Evolutionary conservation across 2,329 filamentous ascomycete genomes (phyloP), one percentile per base, ranked within the genome.

Genomic region (Diaporthe ampelina): DNA sequence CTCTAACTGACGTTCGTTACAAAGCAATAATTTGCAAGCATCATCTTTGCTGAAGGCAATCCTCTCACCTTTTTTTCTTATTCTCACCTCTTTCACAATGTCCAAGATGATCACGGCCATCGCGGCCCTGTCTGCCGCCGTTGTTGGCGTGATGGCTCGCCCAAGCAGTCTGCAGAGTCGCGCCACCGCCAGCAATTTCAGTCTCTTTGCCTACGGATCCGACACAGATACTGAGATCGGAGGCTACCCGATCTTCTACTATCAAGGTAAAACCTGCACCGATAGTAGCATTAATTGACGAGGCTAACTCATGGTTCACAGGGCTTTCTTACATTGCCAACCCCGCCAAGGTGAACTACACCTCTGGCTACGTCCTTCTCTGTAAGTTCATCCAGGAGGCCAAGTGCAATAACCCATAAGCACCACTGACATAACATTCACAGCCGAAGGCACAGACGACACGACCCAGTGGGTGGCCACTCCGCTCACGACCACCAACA

Each of bases 201-300:
- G 73, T 43, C 70, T 75, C 29, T 75, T 75, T 43, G 73, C 73
- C 24, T 75, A 70, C 24, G 70, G 73, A 45, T 48, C 70, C 7
- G 40, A 43, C 10, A 2, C 32, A 19, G 19, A 70, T 1, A 73
- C 45, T 32, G 63, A 52, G 0, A 73, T 75, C 13, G 73, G 73
- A 13, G 73, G 73, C 26, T 75, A 37, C 10, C 73, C 73, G 1
- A 50, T 75, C 29, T 63, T 75, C 61, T 75, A 73, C 9, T 37
- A 69, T 19, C 24, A 69, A 17, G 73, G 73, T 75, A 29, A 37
- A 45, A 63, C 40, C 4, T n/a, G 10, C 1, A 8, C 2, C 56
- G 15, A 9, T 26, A 9, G 48, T 3, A 32, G 4, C 9, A 17
- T 3, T 2, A 10, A 37, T 17, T 32, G 19, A 45, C 11, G 21